These are phyloP conservation scores for Fusarium tanahbumbuense DNA, from an alignment of 2,329 filamentous ascomycete genomes.

Conservation along the genomic window DNA sequence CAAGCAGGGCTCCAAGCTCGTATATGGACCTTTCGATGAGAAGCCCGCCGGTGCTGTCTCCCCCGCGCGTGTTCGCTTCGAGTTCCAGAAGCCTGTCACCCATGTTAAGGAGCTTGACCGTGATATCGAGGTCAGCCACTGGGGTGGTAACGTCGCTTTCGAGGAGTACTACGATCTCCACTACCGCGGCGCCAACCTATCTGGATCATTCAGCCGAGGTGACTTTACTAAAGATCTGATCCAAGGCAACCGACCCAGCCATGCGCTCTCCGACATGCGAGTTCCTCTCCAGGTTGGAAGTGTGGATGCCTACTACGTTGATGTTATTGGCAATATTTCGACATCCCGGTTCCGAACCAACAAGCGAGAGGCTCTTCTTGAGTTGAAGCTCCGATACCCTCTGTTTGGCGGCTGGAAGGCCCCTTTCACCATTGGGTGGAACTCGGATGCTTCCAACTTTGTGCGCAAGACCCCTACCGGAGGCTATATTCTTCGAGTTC, in stretches of 20 bases:
- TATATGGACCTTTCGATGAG: conserved; percentile 89
- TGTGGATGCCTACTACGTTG: conserved; percentile 90
- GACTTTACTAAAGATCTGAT: conserved; percentile 79
- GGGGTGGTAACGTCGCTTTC: conserved; percentile 95
- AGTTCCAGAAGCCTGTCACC: conserved; percentile 92
- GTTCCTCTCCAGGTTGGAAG: conserved; percentile 84
- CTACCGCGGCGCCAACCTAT: conserved; percentile 85
- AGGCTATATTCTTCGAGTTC: conserved; percentile 87
- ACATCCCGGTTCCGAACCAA: conserved; percentile 88
- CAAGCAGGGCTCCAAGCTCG: conserved; percentile 86
- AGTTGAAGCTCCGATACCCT: conserved; percentile 95
- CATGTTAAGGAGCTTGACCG: conserved; percentile 84
- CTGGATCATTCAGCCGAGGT: conserved; percentile 78
- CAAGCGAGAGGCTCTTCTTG: conserved; percentile 82
- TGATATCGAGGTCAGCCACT: conserved; percentile 95
- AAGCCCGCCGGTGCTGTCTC: conserved; percentile 80
- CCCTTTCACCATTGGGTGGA: conserved; percentile 96
- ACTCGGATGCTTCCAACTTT: conserved; percentile 82
- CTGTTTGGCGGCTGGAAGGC: conserved; percentile 98
- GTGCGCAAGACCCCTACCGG: conserved; percentile 74
- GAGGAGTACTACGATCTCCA: conserved; percentile 92
- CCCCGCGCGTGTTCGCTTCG: conserved; percentile 85
- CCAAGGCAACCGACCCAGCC: conserved; percentile 76
- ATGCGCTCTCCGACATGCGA: conserved; percentile 83
- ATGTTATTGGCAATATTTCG: conserved; percentile 96